Evolutionary conservation across 768 basidiomycete species (phyloP).

Genomic region (Lactarius hengduanensis): DNA sequence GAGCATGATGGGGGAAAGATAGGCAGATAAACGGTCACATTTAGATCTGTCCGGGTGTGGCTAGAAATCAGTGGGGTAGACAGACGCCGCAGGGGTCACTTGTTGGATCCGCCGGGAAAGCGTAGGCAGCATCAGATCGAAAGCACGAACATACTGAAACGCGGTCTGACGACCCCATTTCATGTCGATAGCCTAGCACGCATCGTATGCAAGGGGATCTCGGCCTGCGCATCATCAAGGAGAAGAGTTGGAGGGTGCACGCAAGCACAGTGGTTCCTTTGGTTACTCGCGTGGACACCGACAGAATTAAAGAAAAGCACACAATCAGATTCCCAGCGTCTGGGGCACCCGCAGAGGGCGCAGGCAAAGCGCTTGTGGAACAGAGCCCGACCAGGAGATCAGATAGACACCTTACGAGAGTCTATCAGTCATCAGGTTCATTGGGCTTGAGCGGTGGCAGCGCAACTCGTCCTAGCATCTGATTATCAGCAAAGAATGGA

Average conservation of each 20-base stretch:
- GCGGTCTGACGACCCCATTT: background rate
- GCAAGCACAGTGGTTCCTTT: background rate
- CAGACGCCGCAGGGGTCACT: background rate
- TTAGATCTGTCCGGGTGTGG: no score
- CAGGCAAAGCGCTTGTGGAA: background rate
- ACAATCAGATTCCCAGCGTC: background rate
- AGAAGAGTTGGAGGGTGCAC: background rate
- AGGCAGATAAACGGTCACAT: background rate
- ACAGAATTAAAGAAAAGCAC: background rate
- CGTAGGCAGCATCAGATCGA: background rate
- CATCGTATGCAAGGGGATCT: background rate
- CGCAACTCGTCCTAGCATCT: background rate
- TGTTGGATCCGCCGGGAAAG: background rate
- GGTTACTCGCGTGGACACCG: background rate
- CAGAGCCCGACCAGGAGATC: background rate
- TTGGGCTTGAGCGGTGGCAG: background rate
- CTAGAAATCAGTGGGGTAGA: background rate
- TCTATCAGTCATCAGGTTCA: background rate
- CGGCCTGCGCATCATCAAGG: background rate
- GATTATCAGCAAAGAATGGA: background rate
- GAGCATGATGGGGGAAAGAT: background rate
- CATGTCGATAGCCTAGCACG: background rate
- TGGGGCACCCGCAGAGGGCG: background rate
- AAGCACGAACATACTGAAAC: background rate
- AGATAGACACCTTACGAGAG: background rate